These are phyloP conservation scores for Narthecium ossifragum DNA, from an alignment of 106 monocot genomes.

Conservation along the genomic window DNA sequence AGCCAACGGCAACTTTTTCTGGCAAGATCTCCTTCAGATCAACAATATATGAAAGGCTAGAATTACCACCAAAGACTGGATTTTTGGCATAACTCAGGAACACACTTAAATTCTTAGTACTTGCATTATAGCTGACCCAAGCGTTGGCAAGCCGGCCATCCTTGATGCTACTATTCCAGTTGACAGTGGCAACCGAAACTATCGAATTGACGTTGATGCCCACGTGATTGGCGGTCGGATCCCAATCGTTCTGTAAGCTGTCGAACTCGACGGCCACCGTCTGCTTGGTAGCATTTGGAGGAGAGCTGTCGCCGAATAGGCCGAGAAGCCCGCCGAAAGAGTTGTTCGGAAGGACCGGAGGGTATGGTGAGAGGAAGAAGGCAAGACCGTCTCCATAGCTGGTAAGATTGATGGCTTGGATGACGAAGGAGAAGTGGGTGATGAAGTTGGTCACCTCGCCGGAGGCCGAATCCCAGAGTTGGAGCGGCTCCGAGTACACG, in stretches of 20 bases:
- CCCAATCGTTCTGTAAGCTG: constrained; percentile 7
- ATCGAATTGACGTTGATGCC: constrained; percentile 30
- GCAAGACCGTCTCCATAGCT: constrained; percentile 7
- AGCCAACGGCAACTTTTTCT: constrained; percentile 11
- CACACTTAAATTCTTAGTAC: neutral
- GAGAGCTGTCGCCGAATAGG: constrained; percentile 11
- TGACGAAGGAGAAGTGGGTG: constrained; percentile 15
- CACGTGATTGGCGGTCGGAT: constrained; percentile 15
- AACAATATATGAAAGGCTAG: neutral
- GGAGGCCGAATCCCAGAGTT: neutral
- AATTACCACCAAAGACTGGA: neutral
- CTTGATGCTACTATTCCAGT: neutral
- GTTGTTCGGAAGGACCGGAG: neutral
- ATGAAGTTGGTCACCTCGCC: neutral
- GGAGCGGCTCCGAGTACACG: neutral
- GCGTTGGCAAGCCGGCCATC: neutral
- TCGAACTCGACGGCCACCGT: constrained; percentile 39
- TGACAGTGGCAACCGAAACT: neutral
- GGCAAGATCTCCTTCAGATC: constrained; percentile 12
- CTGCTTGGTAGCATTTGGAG: neutral
- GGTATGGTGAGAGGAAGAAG: constrained; percentile 13
- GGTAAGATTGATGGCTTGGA: constrained; percentile 3
- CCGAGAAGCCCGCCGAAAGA: constrained; percentile 9
- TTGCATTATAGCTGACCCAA: constrained; percentile 12
- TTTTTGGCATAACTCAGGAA: neutral